These are phyloP conservation scores for Penicillium italicum DNA, from an alignment of 2,329 filamentous ascomycete species.

Conservation along the genomic window DNA sequence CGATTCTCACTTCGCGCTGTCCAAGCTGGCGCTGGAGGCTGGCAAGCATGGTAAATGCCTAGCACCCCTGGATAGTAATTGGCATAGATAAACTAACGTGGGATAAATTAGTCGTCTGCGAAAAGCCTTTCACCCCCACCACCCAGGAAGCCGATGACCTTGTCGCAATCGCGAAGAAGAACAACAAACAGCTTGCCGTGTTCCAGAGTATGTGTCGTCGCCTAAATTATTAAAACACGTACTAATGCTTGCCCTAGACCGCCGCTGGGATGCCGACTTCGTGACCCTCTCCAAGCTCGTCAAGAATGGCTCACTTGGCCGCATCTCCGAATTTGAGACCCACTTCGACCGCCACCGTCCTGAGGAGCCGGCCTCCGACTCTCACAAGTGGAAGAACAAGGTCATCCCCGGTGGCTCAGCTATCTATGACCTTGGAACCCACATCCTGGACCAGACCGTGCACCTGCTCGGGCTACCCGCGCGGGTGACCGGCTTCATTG, in stretches of 20 bases:
- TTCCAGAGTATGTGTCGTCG: conserved; percentile 56
- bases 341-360: conserved; percentile 75
- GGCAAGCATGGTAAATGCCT: conserved; percentile 60
- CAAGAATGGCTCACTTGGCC: conserved; percentile 58
- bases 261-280: conserved; percentile 76
- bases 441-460: conserved; percentile 72
- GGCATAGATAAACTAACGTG: neutral
- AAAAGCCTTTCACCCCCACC: conserved; percentile 79
- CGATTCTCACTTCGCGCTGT: conserved; percentile 64
- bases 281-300: conserved; percentile 64
- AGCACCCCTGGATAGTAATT: neutral
- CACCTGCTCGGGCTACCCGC: conserved; percentile 66
- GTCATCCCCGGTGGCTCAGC: conserved; percentile 63
- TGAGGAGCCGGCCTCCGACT: conserved; percentile 45
- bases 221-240: neutral
- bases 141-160: conserved; percentile 64
- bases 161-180: conserved; percentile 51
- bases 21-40: conserved; percentile 61
- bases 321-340: conserved; percentile 73
- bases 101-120: conserved; percentile 58
- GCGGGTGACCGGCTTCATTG: conserved; percentile 63
- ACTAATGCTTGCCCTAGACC: conserved; percentile 43
- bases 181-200: conserved; percentile 58
- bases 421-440: conserved; percentile 71
- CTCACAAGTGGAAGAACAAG: conserved; percentile 64